phyloP scores from a whole-genome alignment of 2,329 filamentous ascomycete species.

The Basipetospora chlamydospora region DNA sequence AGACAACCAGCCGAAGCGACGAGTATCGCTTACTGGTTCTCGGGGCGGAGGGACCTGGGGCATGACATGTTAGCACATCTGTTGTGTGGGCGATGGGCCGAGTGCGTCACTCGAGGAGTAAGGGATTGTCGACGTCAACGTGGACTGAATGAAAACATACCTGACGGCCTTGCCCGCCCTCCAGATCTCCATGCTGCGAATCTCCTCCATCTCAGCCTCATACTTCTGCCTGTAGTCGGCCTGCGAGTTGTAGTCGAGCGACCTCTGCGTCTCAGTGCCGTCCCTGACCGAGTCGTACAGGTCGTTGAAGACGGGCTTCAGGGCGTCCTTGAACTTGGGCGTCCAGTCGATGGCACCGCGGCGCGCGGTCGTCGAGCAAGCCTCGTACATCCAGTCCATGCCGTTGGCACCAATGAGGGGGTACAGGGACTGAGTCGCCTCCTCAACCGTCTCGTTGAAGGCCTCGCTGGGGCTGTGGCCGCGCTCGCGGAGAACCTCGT shows the following conservation, averaged over 20 bases:
- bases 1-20: too few relatives aligned
- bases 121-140: conserved; percentile 1
- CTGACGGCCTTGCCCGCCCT: conserved; percentile 94
- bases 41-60: conserved; percentile 58
- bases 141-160: conserved; percentile 26
- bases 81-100: neutral
- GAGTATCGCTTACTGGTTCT: conserved; percentile 86
- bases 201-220: conserved; percentile 97
- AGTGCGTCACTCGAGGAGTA: neutral
- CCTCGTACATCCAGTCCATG: conserved; percentile 99
- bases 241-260: conserved; percentile 93
- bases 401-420: conserved; percentile 93
- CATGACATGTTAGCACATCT: conserved; percentile 11
- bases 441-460: conserved; percentile 99
- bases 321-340: conserved; percentile 87
- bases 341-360: conserved; percentile 99
- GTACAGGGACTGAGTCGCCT: conserved; percentile 96
- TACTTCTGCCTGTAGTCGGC: conserved; percentile 93
- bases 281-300: conserved; percentile 88
- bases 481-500: conserved; percentile 98
- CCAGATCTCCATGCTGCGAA: conserved; percentile 98
- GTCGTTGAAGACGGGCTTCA: conserved; percentile 97
- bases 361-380: conserved; percentile 96
- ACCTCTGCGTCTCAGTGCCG: conserved; percentile 89
- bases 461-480: conserved; percentile 96